Evolutionary conservation across 768 basidiomycete genomes (phyloP).

Genomic region (Russula sp.): DNA sequence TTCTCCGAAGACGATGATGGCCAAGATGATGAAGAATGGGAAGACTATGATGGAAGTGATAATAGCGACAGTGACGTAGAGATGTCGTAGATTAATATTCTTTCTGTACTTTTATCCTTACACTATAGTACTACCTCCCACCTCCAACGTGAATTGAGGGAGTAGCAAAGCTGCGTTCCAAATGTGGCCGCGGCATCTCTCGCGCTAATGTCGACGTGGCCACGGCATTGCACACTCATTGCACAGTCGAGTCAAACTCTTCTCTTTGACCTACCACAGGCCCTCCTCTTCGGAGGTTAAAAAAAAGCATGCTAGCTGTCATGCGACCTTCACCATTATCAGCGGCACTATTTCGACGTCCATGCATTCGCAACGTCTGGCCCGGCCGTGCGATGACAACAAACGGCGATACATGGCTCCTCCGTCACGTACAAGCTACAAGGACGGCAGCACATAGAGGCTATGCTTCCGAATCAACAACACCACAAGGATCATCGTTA

Average conservation of each 20-base stretch:
- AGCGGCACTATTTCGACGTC: neutral
- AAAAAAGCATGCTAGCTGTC: neutral
- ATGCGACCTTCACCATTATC: conserved; percentile 14
- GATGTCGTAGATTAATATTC: conserved; percentile 36
- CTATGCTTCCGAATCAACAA: conserved; percentile 17
- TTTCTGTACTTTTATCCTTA: neutral
- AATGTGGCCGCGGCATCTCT: too few species aligned
- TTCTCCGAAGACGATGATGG: conserved; percentile 57
- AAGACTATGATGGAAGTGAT: conserved; percentile 57
- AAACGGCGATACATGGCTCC: neutral
- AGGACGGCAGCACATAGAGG: neutral
- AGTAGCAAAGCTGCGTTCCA: conserved; percentile 7
- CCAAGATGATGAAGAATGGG: conserved; percentile 55
- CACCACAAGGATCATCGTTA: conserved; percentile 3
- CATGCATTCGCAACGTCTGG: neutral
- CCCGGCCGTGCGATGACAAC: neutral
- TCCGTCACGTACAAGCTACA: neutral
- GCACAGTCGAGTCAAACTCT: conserved; percentile 3
- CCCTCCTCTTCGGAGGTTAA: neutral
- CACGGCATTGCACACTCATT: too few species aligned
- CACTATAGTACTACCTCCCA: too few species aligned
- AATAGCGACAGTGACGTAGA: conserved; percentile 48
- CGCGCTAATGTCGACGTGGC: too few species aligned
- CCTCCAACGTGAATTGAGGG: neutral
- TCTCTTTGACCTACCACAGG: neutral